Base-by-base conservation (phyloP, 2,329 filamentous ascomycete species). In the Periglandula ipomoeae region DNA sequence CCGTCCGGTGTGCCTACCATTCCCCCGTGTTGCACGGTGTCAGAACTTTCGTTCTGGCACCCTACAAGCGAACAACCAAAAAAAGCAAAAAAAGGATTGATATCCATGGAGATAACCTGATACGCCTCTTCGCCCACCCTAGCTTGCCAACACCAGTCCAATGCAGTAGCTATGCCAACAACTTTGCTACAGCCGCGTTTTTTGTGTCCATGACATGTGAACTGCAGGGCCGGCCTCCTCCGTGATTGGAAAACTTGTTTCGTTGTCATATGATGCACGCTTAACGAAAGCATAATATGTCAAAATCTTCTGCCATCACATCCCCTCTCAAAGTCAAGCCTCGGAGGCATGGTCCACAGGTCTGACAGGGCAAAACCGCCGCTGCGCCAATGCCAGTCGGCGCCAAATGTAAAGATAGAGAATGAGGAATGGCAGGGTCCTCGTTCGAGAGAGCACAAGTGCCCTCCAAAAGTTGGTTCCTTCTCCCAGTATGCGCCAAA, bases 271-370 rank as follows among this genome's bases (percentile, higher is more conserved):
- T 50, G 35, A 38, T 30, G 38, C 48, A 44, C 23, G 24, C 38
- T 42, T 43, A 15, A 26, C 32, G 38, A 27, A 9, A 30, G 26
- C 8, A 39, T 27, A 15, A 32, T 46, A 20, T n/a, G 37, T 8
- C 34, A 43, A 35, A 38, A 43, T 37, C 30, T 46, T 27, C 32
- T 41, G 37, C 19, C 35, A 39, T 45, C 32, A 50, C 15, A 24
- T 44, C 22, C 59, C 54, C 55, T 55, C 54, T 58, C 43, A 49
- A 46, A 51, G 49, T 54, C 61, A 62, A 56, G 58, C 32, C 39
- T 13, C 19, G 24, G 32, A 58, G 57, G 50, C 57, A 47, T 54
- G 53, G 58, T 54, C 53, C 59, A 58, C 57, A 62, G 53, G 58
- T 55, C 56, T 50, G 43, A 39, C 20, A 43, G 19, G 8, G 17